A percentile compares a stretch with the other conserved stretches of the same genome.
Conservation (phyloP, 352 stramenopile species). For the Phytophthora lateralis region DNA sequence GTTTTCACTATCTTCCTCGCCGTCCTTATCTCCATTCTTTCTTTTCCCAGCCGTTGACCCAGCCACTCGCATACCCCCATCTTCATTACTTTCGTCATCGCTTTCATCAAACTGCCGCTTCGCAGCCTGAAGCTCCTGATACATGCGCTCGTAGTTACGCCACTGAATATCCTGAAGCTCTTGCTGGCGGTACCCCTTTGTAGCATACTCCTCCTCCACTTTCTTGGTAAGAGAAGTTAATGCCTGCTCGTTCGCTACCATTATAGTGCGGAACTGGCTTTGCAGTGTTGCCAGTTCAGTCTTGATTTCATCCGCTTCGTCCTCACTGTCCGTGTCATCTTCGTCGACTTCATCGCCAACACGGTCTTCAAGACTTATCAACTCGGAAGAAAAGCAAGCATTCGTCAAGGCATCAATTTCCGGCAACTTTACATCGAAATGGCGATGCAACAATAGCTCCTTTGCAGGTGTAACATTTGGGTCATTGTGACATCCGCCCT, state of each 20-base stretch:
- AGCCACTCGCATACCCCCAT: slow-evolving; percentile 4
- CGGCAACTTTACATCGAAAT: slow-evolving; percentile 58
- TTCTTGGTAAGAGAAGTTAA: slow-evolving; percentile 44
- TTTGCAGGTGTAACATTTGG: slow-evolving; percentile 10
- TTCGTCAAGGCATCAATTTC: slow-evolving; percentile 44
- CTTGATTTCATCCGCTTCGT: slow-evolving; percentile 52
- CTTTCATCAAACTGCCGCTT: slow-evolving; percentile 60
- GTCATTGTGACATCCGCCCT: not conserved
- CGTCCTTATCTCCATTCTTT: slow-evolving; percentile 22
- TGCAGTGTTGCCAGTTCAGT: slow-evolving; percentile 55
- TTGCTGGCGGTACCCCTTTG: slow-evolving; percentile 53
- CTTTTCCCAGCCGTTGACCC: slow-evolving; percentile 10
- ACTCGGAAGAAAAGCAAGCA: slow-evolving; percentile 39
- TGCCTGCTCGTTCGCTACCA: slow-evolving; percentile 45
- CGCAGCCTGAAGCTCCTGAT: slow-evolving; percentile 52
- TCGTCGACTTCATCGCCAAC: slow-evolving; percentile 48
- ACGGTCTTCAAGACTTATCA: slow-evolving; percentile 49
- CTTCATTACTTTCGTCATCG: slow-evolving; percentile 37
- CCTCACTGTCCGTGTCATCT: slow-evolving; percentile 52
- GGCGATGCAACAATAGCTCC: slow-evolving; percentile 58
- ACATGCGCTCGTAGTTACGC: slow-evolving; percentile 77
- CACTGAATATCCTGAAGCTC: slow-evolving; percentile 55
- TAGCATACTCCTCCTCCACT: slow-evolving; percentile 53
- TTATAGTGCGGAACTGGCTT: slow-evolving; percentile 47
- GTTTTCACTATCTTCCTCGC: slow-evolving; percentile 42